phyloP scores from a whole-genome alignment of 371 early-diverging fungal genomes.

The Mortierella sp. region DNA sequence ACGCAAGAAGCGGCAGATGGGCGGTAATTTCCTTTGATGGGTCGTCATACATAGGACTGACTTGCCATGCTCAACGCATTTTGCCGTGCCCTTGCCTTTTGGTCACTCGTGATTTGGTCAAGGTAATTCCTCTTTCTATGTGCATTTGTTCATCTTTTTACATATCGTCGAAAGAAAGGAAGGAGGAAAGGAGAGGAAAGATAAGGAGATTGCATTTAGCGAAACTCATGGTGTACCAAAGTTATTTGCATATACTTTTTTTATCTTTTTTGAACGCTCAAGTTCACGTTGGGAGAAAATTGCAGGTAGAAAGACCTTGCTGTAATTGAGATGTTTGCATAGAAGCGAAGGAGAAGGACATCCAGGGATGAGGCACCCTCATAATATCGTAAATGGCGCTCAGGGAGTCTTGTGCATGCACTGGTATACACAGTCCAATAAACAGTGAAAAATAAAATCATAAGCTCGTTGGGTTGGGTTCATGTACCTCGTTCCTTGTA shows the following conservation, averaged over 20 bases:
- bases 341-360: too few species aligned
- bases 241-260: not conserved
- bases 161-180: not conserved
- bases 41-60: not conserved
- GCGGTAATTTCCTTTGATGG: not conserved
- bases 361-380: too few species aligned
- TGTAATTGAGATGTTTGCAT: too few species aligned
- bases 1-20: not conserved
- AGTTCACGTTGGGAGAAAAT: conserved; percentile 1
- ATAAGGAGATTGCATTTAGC: not conserved
- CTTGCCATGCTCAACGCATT: too few species aligned
- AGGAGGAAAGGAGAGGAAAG: not conserved
- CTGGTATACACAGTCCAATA: not conserved
- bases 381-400: not conserved
- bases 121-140: not conserved
- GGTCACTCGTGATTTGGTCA: not conserved
- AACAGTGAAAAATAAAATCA: not conserved
- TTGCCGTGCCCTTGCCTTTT: not conserved
- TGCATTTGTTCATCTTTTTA: not conserved
- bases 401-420: not conserved
- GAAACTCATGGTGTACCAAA: not conserved
- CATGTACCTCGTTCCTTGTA: not conserved
- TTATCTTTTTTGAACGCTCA: not conserved
- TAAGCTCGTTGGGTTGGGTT: not conserved
- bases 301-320: not conserved